A percentile compares a stretch with the other conserved stretches of the same genome.
Conservation (phyloP, 768 basidiomycete species). For the Terana coerulea region DNA sequence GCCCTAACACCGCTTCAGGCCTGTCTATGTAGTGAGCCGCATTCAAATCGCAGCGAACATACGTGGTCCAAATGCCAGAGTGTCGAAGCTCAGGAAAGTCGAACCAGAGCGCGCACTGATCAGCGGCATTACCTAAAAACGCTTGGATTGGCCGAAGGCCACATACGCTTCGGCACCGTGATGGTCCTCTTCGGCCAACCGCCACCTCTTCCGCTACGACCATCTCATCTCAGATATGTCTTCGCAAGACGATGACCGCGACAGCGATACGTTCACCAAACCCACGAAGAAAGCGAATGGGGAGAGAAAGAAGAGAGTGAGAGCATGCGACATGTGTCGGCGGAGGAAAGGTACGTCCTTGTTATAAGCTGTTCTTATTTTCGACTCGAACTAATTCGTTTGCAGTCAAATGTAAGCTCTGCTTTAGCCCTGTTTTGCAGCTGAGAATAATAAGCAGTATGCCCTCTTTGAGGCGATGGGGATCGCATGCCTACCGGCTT, state of each 20-base stretch:
- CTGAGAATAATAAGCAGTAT: not conserved
- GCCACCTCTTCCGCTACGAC: too few relatives aligned
- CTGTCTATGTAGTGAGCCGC: too few relatives aligned
- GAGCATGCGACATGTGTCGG: constrained; percentile 16
- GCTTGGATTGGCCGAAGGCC: too few relatives aligned
- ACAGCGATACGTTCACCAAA: not conserved
- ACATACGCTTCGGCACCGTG: too few relatives aligned
- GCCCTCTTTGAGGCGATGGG: constrained; percentile 9
- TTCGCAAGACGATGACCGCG: constrained; percentile 5
- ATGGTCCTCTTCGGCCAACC: too few relatives aligned
- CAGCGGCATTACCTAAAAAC: too few relatives aligned
- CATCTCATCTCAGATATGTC: constrained; percentile 4
- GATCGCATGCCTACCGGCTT: constrained; percentile 28
- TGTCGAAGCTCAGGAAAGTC: too few relatives aligned
- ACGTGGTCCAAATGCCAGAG: too few relatives aligned
- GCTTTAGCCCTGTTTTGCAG: not conserved
- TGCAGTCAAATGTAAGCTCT: constrained; percentile 14
- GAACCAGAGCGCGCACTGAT: too few relatives aligned
- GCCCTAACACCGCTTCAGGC: too few relatives aligned
- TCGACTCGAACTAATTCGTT: not conserved
- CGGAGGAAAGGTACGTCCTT: constrained; percentile 13
- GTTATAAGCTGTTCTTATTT: not conserved
- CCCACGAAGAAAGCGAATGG: not conserved
- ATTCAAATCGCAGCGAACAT: too few relatives aligned
- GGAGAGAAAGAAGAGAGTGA: constrained; percentile 5